Evolutionary conservation across 1,139 yeast species (phyloP).

Genomic region (Yamadazyma conglobata): DNA sequence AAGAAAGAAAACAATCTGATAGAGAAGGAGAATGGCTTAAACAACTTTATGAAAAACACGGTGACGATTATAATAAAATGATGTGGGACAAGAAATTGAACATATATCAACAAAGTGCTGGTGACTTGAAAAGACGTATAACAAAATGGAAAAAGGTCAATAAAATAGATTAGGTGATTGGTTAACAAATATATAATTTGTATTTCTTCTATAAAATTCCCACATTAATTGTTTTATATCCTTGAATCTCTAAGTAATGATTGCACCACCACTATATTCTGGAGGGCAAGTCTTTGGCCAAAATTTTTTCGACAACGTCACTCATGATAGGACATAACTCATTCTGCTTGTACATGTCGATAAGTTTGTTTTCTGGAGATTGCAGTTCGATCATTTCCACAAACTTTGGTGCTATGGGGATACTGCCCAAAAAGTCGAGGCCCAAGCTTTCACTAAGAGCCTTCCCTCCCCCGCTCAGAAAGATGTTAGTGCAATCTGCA

Average conservation of each 20-base stretch:
- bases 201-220: not conserved
- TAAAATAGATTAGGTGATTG: too few species aligned
- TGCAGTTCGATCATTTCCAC: slow-evolving; percentile 78
- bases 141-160: slow-evolving; percentile 60
- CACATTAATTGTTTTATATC: too few species aligned
- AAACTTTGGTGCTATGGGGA: slow-evolving; percentile 92
- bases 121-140: slow-evolving; percentile 71
- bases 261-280: slow-evolving; percentile 16
- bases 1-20: slow-evolving; percentile 58
- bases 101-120: slow-evolving; percentile 78
- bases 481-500: slow-evolving; percentile 85
- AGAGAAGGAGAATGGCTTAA: slow-evolving; percentile 76
- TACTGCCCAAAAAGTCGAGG: slow-evolving; percentile 73
- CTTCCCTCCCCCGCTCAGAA: slow-evolving; percentile 92
- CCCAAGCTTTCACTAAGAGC: slow-evolving; percentile 57
- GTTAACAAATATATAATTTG: not conserved
- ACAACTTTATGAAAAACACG: slow-evolving; percentile 67
- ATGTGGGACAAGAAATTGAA: slow-evolving; percentile 87
- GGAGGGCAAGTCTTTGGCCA: slow-evolving; percentile 36
- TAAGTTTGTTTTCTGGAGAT: slow-evolving; percentile 21
- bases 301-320: slow-evolving; percentile 44
- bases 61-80: slow-evolving; percentile 87
- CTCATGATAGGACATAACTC: slow-evolving; percentile 49
- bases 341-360: slow-evolving; percentile 35
- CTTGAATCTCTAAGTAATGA: slow-evolving; percentile 1